Conservation (phyloP, 2,329 filamentous ascomycete species). For the Ophiostoma tasmaniense region DNA sequence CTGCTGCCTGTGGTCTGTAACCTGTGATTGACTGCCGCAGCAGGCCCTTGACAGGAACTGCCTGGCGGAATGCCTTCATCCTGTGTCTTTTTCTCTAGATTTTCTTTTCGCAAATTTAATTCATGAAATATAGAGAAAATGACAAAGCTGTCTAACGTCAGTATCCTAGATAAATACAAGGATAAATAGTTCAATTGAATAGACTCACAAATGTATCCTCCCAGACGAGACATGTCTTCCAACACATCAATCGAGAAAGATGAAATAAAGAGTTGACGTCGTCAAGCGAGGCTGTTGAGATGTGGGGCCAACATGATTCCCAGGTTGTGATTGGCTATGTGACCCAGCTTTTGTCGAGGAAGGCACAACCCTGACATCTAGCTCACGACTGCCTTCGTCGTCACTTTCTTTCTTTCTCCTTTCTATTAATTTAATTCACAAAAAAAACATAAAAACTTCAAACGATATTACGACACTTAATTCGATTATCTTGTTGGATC, state of each 20-base stretch:
- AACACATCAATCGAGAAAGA: background rate
- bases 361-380: background rate
- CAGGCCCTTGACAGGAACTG: slow-evolving; percentile 9
- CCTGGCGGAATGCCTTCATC: slow-evolving; percentile 8
- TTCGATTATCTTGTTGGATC: background rate
- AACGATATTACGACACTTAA: background rate
- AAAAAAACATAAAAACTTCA: background rate
- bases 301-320: background rate
- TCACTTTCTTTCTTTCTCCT: background rate
- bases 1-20: slow-evolving; percentile 14
- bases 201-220: background rate
- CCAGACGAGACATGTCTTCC: no score
- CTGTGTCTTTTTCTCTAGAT: background rate
- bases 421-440: background rate
- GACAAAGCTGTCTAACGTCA: background rate
- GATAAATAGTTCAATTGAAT: background rate
- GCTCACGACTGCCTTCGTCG: background rate
- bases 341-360: background rate
- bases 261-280: background rate
- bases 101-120: background rate
- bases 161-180: no score
- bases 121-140: background rate
- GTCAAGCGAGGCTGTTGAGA: background rate
- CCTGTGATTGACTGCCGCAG: slow-evolving; percentile 17
- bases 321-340: background rate